phyloP scores from a whole-genome alignment of 768 basidiomycete species.

The Kwoniella shandongensis region DNA sequence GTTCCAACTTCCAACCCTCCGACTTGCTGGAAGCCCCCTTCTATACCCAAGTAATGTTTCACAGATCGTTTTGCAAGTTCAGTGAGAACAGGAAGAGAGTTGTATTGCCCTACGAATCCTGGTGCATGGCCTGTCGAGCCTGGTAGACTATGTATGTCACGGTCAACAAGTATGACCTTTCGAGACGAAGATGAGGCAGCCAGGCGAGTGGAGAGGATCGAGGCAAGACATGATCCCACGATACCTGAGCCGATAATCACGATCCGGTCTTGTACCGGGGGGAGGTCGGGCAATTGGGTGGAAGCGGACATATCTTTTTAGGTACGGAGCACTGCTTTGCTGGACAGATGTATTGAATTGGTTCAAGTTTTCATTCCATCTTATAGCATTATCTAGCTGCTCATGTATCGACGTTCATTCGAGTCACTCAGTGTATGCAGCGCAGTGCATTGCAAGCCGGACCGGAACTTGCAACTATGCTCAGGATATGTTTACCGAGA shows the following conservation, averaged over 20 bases:
- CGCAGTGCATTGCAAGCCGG: no score
- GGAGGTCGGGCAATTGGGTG: no score
- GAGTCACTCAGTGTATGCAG: no score
- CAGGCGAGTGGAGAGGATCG: slow-evolving; percentile 4
- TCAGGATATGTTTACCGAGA: no score
- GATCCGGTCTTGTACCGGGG: slow-evolving; percentile 2
- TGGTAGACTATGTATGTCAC: slow-evolving; percentile 13
- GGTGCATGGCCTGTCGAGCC: slow-evolving; percentile 26
- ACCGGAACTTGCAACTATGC: no score
- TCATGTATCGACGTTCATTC: no score
- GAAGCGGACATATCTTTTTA: no score
- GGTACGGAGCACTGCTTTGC: no score
- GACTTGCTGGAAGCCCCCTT: slow-evolving; percentile 14
- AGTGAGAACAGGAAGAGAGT: slow-evolving; percentile 14
- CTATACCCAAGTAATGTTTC: slow-evolving; percentile 1
- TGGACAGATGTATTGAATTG: no score
- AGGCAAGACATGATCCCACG: slow-evolving; percentile 19
- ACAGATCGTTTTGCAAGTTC: slow-evolving; percentile 21
- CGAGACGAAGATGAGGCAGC: not conserved
- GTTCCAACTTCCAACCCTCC: slow-evolving; percentile 16
- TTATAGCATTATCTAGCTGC: no score
- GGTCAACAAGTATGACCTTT: slow-evolving; percentile 13
- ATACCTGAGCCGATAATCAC: slow-evolving; percentile 20
- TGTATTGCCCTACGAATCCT: slow-evolving; percentile 25
- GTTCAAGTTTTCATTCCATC: no score